A percentile compares a stretch with the other conserved stretches of the same genome.
These are phyloP conservation scores for Monilinia fructicola DNA, from an alignment of 2,329 filamentous ascomycete species.

Conservation along the genomic window DNA sequence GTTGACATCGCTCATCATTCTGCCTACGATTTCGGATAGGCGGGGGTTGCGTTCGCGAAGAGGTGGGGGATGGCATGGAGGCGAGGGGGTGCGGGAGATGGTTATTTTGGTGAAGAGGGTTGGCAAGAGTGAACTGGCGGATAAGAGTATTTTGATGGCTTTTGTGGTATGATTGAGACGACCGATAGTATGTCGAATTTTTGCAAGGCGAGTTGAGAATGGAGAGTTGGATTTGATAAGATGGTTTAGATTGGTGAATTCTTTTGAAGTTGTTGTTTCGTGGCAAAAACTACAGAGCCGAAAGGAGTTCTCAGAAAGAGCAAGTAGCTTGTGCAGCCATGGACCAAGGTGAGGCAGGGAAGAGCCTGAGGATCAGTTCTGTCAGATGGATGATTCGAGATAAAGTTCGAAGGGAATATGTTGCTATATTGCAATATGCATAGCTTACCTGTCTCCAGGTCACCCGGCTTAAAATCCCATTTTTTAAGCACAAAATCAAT, in stretches of 20 bases:
- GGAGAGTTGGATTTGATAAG: background rate
- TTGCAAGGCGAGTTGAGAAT: slow-evolving; percentile 32
- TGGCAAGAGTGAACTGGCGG: slow-evolving; percentile 38
- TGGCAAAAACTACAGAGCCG: slow-evolving; percentile 20
- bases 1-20: slow-evolving; percentile 4
- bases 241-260: slow-evolving; percentile 5
- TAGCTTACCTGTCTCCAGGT: background rate
- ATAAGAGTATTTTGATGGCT: slow-evolving; percentile 43
- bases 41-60: background rate
- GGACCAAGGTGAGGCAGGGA: background rate
- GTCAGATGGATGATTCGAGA: background rate
- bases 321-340: background rate
- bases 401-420: no score
- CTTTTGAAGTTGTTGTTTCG: slow-evolving; percentile 7
- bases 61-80: slow-evolving; percentile 11
- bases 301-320: background rate
- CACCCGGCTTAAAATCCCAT: background rate
- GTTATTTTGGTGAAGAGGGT: slow-evolving; percentile 41
- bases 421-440: no score
- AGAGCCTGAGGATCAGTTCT: background rate
- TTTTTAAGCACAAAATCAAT: slow-evolving; percentile 1
- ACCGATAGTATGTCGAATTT: slow-evolving; percentile 46
- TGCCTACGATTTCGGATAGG: slow-evolving; percentile 4
- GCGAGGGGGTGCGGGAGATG: slow-evolving; percentile 28
- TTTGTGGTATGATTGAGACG: slow-evolving; percentile 48